Evolutionary conservation across 2,329 filamentous ascomycete species (phyloP), one percentile per base, ranked within the genome.

Genomic region (Aspergillus quadricinctus): DNA sequence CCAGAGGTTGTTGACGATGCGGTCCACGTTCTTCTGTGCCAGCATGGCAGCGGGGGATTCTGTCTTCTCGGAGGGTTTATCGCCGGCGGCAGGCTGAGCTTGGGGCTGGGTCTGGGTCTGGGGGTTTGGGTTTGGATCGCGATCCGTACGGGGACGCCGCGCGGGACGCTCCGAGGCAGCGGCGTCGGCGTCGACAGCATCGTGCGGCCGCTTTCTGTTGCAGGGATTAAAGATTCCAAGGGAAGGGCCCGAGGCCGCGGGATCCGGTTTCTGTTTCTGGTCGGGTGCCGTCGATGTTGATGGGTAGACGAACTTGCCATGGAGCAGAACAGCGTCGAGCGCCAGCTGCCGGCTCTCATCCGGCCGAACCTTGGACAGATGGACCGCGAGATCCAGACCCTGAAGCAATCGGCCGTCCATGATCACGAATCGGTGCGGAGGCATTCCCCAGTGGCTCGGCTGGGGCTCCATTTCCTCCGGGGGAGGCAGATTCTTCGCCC

Each of bases 181-280:
- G n/a, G n/a, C n/a, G n/a, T n/a, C 14, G 31, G 11, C 31, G 14
- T 37, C 59, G 17, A 58, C 46, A 9, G 52, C 50, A 3, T 63
- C 62, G n/a, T 55, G 57, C 7, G 53, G 53, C 45, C 62, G 50
- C 41, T 64, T 64, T 10, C 52, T 49, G 37, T 23, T 2, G 21
- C 21, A 25, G 43, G 21, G 48, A 2, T 8, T 49, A 41, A 25
- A 48, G 21, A 10, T 51, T 28, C 23, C 25, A 31, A 21, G 52
- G 48, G n/a, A 45, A 25, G 11, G 19, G n/a, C 21, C 21, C 5
- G 43, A 23, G 23, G 21, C 21, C 5, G 43, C 6, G 23, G 11
- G 8, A 21, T 23, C 43, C 10, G 21, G 43, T 2, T 46, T 46
- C 11, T 2, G 43, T 7, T 46, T 46, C 43, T n/a, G 23, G 43